These are phyloP conservation scores for Epithemia pelagica DNA, from an alignment of 108 stramenopile genomes.

Conservation along the genomic window DNA sequence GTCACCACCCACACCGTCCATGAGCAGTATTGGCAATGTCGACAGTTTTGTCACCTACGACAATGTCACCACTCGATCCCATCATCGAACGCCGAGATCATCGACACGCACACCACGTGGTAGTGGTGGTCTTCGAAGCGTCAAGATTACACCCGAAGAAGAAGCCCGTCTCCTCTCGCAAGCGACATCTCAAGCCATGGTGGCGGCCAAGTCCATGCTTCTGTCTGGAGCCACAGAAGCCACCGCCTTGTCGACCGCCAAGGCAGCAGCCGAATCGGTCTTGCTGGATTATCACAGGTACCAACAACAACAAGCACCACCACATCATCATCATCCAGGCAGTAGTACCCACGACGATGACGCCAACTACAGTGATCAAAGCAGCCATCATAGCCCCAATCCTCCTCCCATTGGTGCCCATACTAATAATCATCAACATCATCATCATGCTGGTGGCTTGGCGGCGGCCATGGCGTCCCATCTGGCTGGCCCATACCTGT, in stretches of 20 bases:
- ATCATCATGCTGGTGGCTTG: not conserved
- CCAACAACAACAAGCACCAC: constrained; percentile 1
- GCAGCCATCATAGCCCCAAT: too few relatives aligned
- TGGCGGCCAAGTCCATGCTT: constrained; percentile 45
- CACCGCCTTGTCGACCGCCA: constrained; percentile 43
- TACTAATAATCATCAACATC: not conserved
- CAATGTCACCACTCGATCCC: too few relatives aligned
- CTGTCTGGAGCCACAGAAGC: constrained; percentile 35
- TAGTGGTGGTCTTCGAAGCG: too few relatives aligned
- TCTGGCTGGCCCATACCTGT: not conserved
- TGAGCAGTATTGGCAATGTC: too few relatives aligned
- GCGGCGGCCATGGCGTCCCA: not conserved
- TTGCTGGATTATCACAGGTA: constrained; percentile 14
- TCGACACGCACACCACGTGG: too few relatives aligned
- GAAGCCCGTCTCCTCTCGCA: constrained; percentile 36
- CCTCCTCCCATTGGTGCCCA: not conserved
- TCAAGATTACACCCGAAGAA: constrained; percentile 5
- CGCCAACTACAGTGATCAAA: too few relatives aligned
- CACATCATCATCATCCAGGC: too few relatives aligned
- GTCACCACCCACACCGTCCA: too few relatives aligned
- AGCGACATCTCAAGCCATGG: constrained; percentile 35
- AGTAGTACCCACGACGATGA: too few relatives aligned
- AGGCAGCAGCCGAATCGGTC: constrained; percentile 48
- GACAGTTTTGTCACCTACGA: too few relatives aligned
- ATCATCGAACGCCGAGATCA: too few relatives aligned